These are phyloP conservation scores for Aspergillus steynii DNA, from an alignment of 495 filamentous ascomycete genomes.

Conservation along the genomic window DNA sequence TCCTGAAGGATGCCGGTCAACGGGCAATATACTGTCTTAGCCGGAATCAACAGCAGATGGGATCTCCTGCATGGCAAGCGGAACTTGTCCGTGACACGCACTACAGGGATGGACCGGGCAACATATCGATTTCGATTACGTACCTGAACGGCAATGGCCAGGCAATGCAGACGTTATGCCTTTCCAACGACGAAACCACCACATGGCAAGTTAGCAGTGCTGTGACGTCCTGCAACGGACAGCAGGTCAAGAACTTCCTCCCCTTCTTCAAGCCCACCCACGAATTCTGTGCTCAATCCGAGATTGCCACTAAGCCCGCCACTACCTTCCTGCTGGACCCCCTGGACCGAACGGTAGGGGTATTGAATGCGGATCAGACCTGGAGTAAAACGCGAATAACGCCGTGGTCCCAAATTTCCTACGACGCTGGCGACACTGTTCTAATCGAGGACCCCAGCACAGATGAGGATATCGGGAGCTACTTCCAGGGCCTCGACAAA, in stretches of 20 bases:
- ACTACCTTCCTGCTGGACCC: slow-evolving; percentile 10
- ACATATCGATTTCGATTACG: not conserved
- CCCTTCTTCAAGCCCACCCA: slow-evolving; percentile 2
- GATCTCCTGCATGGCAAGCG: not conserved
- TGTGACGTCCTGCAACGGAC: too few species aligned
- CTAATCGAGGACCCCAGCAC: not conserved
- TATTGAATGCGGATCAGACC: slow-evolving; percentile 4
- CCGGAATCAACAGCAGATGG: not conserved
- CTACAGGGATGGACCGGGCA: not conserved
- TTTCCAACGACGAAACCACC: not conserved
- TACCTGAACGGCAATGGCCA: not conserved
- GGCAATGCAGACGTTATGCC: not conserved
- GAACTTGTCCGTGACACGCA: not conserved
- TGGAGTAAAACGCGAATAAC: not conserved
- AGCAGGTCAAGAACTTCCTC: not conserved
- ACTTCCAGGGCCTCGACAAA: not conserved
- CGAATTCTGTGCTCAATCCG: not conserved
- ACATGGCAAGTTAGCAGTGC: slow-evolving; percentile 2
- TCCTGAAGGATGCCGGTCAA: not conserved
- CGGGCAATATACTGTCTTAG: too few species aligned
- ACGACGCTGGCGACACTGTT: slow-evolving; percentile 26
- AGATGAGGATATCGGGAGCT: not conserved
- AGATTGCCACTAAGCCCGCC: slow-evolving; percentile 5
- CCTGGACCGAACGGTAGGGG: not conserved
- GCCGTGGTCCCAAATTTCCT: slow-evolving; percentile 1